Base-by-base conservation (phyloP, 805 yeast genomes). In the Geotrichum ghanense region DNA sequence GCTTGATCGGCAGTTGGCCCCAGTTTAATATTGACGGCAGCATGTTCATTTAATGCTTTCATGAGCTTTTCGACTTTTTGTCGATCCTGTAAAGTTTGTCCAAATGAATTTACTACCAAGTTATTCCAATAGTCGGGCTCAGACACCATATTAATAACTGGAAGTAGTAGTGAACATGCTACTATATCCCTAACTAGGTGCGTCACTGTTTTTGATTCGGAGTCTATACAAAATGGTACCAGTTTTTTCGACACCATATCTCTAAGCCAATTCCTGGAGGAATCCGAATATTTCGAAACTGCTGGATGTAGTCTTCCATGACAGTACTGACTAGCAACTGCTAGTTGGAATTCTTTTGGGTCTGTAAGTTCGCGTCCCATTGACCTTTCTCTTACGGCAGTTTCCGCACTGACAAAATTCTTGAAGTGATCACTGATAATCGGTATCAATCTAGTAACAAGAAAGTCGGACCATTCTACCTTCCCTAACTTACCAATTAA, bases 121-220 rank as follows among this genome's bases (percentile, higher is more conserved):
- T 77, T 74, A 59, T 89, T 89, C 76, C 82, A 83, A 50, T 77
- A 82, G 58, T 87, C 95, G 1, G 90, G 76, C 43, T 83, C 89
- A 0, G 81, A 64, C 1, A 82, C 54, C 64, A 81, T 73, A 4
- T 66, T 58, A 3, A 69, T 48, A 0, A 75, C 45, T 0, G 87
- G 84, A 20, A 61, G 58, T 9, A 86, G 51, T 0, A 87, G 75
- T 46, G 75, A 72, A 21, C 77, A 68, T 0, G 84, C 60, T 2
- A 86, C 45, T 3, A 89, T 68, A 54, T 89, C 95, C 34, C 79
- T 67, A 0, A 81, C 55, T 7, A 89, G 63, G 0, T 72, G 60
- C 0, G 52, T 48, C 0, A 77, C 78, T 2, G 79, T 68, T 0
- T 68, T 67, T 7, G 82, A 78, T 2, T 61, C 49, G 2, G 64